Base-by-base conservation (phyloP, 1,284 basidiomycete species). In the Apiotrichum akiyoshidainum region DNA sequence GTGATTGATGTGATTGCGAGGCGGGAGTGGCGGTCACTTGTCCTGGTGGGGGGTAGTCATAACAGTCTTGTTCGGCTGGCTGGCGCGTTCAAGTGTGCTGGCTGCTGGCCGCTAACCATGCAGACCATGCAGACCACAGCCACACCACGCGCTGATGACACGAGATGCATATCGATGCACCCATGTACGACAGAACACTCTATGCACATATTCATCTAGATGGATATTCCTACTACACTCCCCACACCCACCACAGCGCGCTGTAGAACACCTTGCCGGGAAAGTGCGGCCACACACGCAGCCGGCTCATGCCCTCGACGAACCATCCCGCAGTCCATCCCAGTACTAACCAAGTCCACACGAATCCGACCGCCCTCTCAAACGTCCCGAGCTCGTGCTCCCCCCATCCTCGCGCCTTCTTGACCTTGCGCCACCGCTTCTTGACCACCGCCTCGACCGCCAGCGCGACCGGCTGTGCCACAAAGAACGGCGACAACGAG, bases 281-380 rank as follows among this genome's bases (percentile, higher is more conserved):
- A 37, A 42, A 61, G n/a, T 54, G 52, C 33, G 58, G 51, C 47
- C 65, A 75, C 22, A 66, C 52, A 2, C 70, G 70, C 6, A 65
- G 33, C 48, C 60, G 60, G 13, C 65, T 58, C 59, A 70, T 51
- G 11, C 71, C 72, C 16, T 68, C 59, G 2, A 76, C 71, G 39
- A 70, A 74, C 58, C 58, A 72, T 14, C 63, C 54, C 0, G 74
- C 73, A 9, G 68, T 69, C 68, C 67, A 71, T 1, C 75, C 73
- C 10, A 76, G 59, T 67, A 68, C 75, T 19, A 67, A 52, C 74
- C 74, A 76, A 2, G 70, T 73, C 68, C 67, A 71, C 1, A 63
- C 60, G 52, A 74, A 74, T 0, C 71, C 72, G 7, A 73, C 40
- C 1, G 61, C 19, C 26, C 73, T 39, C 58, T 76, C 75, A 22